Evolutionary conservation across 768 basidiomycete genomes (phyloP).

Genomic region (Hygrophorus russula): DNA sequence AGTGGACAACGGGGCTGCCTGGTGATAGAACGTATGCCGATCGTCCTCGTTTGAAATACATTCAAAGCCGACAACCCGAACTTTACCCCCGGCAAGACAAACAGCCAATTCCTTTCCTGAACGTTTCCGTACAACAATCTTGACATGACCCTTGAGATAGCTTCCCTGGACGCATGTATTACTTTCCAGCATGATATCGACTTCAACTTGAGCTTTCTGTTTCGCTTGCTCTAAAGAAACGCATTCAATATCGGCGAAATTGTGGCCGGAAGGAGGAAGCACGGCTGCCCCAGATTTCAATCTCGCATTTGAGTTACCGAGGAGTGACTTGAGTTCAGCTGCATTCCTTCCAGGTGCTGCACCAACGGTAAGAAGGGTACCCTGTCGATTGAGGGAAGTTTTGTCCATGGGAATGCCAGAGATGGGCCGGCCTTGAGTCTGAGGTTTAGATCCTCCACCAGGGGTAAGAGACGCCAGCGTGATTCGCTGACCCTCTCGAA

Average conservation of each 20-base stretch:
- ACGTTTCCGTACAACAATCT: conserved; percentile 48
- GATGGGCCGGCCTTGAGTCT: background rate
- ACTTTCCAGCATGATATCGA: conserved; percentile 71
- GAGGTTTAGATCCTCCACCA: conserved; percentile 12
- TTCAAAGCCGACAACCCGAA: conserved; percentile 82
- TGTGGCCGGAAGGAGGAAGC: conserved; percentile 16
- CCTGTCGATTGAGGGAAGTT: conserved; percentile 27
- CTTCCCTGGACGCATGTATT: conserved; percentile 75
- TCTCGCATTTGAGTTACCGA: conserved; percentile 49
- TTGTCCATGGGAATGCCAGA: conserved; percentile 2
- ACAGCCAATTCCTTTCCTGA: conserved; percentile 46
- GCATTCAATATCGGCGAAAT: conserved; percentile 10
- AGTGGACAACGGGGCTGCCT: conserved; percentile 41
- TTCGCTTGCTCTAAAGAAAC: conserved; percentile 63
- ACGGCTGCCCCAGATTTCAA: conserved; percentile 43
- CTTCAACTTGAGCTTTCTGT: conserved; percentile 61
- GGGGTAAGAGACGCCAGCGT: conserved; percentile 20
- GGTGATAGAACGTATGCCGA: conserved; percentile 79
- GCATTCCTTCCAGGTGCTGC: conserved; percentile 36
- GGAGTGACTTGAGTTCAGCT: conserved; percentile 47
- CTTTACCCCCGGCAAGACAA: conserved; percentile 61
- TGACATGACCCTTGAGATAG: conserved; percentile 55
- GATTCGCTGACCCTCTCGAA: conserved; percentile 30
- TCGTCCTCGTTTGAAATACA: conserved; percentile 42
- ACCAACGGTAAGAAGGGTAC: conserved; percentile 44